phyloP scores from a whole-genome alignment of 768 basidiomycete species.

The Serendipita sp. region DNA sequence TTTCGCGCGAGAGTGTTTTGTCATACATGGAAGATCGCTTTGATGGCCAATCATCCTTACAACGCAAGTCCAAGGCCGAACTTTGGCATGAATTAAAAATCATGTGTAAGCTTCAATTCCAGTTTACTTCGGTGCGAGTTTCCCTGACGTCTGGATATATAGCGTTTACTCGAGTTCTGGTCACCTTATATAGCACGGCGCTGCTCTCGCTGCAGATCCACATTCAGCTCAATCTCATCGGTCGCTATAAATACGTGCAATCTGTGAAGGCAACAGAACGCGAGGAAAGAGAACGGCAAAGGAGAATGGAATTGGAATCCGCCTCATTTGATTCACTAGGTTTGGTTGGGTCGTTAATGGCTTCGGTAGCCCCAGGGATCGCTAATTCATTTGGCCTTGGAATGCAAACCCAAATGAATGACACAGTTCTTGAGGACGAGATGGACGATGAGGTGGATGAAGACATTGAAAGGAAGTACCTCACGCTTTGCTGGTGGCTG shows the following conservation, averaged over 20 bases:
- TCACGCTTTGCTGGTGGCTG: slow-evolving; percentile 88
- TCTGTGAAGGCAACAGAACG: slow-evolving; percentile 46
- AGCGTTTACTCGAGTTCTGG: slow-evolving; percentile 83
- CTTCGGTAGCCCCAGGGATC: not conserved
- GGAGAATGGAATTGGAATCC: not conserved
- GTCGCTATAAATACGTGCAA: slow-evolving; percentile 62
- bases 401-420: slow-evolving; percentile 28
- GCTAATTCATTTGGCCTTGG: not conserved
- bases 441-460: slow-evolving; percentile 26
- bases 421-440: slow-evolving; percentile 19
- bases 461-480: slow-evolving; percentile 60
- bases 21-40: not conserved
- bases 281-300: slow-evolving; percentile 7
- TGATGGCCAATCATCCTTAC: not conserved
- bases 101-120: slow-evolving; percentile 38
- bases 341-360: not conserved
- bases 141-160: not conserved
- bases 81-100: slow-evolving; percentile 91
- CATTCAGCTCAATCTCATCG: slow-evolving; percentile 73
- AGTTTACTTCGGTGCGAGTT: not conserved
- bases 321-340: slow-evolving; percentile 1
- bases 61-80: slow-evolving; percentile 37
- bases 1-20: not conserved
- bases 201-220: slow-evolving; percentile 76
- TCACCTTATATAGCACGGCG: slow-evolving; percentile 71